Percentiles rank a stretch among this genome's conserved stretches.
phyloP scores from a whole-genome alignment of 2,329 filamentous ascomycete genomes.

The Rugonectria rugulosa region DNA sequence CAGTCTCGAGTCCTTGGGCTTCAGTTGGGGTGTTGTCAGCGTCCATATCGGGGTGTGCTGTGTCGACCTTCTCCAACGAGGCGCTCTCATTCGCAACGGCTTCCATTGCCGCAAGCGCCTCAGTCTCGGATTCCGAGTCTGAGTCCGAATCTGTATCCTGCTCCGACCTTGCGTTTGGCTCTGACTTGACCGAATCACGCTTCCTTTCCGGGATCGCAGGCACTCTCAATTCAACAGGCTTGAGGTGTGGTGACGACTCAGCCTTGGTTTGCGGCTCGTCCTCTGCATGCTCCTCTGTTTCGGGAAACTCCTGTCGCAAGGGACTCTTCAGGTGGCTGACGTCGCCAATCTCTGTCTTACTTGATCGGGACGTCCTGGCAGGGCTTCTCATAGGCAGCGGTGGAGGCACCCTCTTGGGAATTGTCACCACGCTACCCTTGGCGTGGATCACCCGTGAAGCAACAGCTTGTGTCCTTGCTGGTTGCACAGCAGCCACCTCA shows the following conservation, averaged over 20 bases:
- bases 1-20: slow-evolving; percentile 19
- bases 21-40: slow-evolving; percentile 7
- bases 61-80: slow-evolving; percentile 2
- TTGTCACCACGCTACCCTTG: slow-evolving; percentile 82
- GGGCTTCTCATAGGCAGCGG: slow-evolving; percentile 81
- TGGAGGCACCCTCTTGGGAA: slow-evolving; percentile 81
- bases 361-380: slow-evolving; percentile 63
- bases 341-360: slow-evolving; percentile 66
- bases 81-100: slow-evolving; percentile 12
- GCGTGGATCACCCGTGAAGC: slow-evolving; percentile 72
- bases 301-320: slow-evolving; percentile 56
- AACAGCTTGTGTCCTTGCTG: slow-evolving; percentile 62
- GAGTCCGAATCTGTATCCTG: no score
- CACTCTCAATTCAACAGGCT: slow-evolving; percentile 27
- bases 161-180: no score
- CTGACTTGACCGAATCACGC: slow-evolving; percentile 19
- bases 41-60: slow-evolving; percentile 15
- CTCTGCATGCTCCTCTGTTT: slow-evolving; percentile 38
- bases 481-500: slow-evolving; percentile 68
- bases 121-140: no score
- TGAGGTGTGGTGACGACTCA: slow-evolving; percentile 31
- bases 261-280: slow-evolving; percentile 32
- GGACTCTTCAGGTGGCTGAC: slow-evolving; percentile 60
- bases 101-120: slow-evolving; percentile 33
- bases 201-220: slow-evolving; percentile 24